Base-by-base conservation (phyloP, 257 asterid species). In the Oldenlandia corymbosa region DNA sequence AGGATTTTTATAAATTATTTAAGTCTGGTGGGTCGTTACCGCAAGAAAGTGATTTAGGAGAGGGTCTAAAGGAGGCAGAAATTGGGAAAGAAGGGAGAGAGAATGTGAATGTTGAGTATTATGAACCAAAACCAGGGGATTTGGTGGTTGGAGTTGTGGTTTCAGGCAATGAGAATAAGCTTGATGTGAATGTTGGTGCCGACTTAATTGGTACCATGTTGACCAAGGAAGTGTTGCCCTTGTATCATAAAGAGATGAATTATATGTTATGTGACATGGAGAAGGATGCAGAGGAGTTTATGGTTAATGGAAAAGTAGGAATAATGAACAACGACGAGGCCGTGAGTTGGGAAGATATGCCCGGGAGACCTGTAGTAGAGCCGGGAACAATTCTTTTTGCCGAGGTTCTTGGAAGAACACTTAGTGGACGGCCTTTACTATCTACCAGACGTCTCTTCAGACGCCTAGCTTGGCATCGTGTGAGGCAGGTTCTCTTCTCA, bases 401-500 rank as follows among this genome's bases (percentile, higher is more conserved):
- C 67, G 94, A 93, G 86, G 91, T 90, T 77, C 82, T 84, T 12
- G 99, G 97, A n/a, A 85, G 97, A 77, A 93, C 97, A 14, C 95
- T 93, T 56, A 86, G 97, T 68, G 99, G 97, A 23, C 72, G 97
- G 75, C 97, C 99, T 1, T 79, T 93, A 83, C 68, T 93, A 54
- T 93, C 99, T 0, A 66, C 87, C 0, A 84, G 97, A 70, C 77
- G 82, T 74, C 84, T 90, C 34, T 77, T 87, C 72, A 79, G 87
- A 60, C 88, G 92, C 37, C 73, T 87, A 21, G 88, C 92, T 3
- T 87, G 97, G 99, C 99, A 90, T 76, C 96, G 99, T 69, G 96
- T 89, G 92, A 90, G 99, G 97, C 96, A 93, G 97, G 97, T 90
- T 75, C 79, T 83, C 85, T 74, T 78, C 94, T 78, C 79, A 57